phyloP scores from a whole-genome alignment of 1,139 yeast species.

The Candida sp. region DNA sequence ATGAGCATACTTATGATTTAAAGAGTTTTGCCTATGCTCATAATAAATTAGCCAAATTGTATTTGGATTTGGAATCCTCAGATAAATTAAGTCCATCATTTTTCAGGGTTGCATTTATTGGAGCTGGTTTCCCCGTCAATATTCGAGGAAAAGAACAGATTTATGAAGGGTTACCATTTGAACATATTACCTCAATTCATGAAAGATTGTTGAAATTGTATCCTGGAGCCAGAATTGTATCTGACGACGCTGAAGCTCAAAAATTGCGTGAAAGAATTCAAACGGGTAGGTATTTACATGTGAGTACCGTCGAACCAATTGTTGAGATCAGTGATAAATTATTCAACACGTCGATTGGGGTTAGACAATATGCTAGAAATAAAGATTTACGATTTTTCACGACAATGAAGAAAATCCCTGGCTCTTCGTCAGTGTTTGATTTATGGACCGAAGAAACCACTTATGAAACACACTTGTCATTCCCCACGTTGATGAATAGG shows the following conservation, averaged over 20 bases:
- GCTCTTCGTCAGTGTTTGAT: conserved; percentile 69
- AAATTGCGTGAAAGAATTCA: conserved; percentile 47
- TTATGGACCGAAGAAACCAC: conserved; percentile 89
- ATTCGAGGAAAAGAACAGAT: conserved; percentile 75
- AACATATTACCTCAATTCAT: conserved; percentile 81
- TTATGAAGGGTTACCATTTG: conserved; percentile 86
- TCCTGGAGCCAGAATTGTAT: conserved; percentile 78
- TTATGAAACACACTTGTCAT: conserved; percentile 69
- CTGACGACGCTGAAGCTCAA: conserved; percentile 63
- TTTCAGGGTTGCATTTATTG: conserved; percentile 78
- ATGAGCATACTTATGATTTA: conserved; percentile 70
- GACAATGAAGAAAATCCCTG: conserved; percentile 69
- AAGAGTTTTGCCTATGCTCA: conserved; percentile 75
- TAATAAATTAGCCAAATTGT: conserved; percentile 63
- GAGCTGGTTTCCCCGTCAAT: conserved; percentile 80
- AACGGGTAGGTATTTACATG: conserved; percentile 72
- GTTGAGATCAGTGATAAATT: conserved; percentile 49
- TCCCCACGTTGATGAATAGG: conserved; percentile 89
- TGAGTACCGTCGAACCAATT: conserved; percentile 70
- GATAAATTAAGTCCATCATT: conserved; percentile 77
- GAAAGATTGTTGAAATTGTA: conserved; percentile 71
- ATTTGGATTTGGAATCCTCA: conserved; percentile 63
- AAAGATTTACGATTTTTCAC: conserved; percentile 70
- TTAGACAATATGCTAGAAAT: conserved; percentile 67
- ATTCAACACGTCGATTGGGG: conserved; percentile 53